Percentiles rank a stretch among this genome's conserved stretches.
Evolutionary conservation across 495 filamentous ascomycete species (phyloP).

Genomic region (Neurospora sp.): DNA sequence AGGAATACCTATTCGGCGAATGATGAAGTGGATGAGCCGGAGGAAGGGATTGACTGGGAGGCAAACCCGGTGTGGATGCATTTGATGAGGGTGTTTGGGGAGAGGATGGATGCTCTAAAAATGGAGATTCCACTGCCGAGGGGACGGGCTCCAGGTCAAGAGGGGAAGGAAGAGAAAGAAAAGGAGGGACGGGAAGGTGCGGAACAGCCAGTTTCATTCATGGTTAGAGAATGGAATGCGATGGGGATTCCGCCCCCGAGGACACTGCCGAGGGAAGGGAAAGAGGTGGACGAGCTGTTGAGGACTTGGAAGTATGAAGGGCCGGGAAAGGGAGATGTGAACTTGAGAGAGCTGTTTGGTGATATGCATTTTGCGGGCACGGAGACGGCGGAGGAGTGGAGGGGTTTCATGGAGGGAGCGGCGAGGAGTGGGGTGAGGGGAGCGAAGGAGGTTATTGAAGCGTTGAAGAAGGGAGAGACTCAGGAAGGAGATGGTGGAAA

Average conservation of each 20-base stretch:
- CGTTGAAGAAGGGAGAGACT: background rate
- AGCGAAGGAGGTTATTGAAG: constrained; percentile 24
- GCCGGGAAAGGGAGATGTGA: constrained; percentile 11
- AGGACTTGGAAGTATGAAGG: background rate
- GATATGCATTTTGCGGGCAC: constrained; percentile 41
- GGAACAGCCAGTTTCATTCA: background rate
- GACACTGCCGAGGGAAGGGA: background rate
- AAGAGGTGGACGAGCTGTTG: background rate
- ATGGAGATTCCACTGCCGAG: background rate
- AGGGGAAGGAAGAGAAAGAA: background rate
- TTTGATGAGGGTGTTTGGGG: background rate
- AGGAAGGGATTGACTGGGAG: background rate
- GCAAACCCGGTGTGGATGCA: constrained; percentile 1
- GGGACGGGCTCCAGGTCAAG: background rate
- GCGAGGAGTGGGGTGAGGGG: constrained; percentile 27
- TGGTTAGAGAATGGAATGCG: background rate
- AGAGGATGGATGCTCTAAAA: background rate
- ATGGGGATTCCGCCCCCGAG: background rate
- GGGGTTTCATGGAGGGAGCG: constrained; percentile 43
- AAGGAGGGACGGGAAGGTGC: background rate
- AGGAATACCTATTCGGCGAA: constrained; percentile 32
- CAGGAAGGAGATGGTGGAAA: background rate
- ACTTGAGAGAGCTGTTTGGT: constrained; percentile 15
- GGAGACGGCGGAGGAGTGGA: constrained; percentile 34
- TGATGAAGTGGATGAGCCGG: constrained; percentile 4